These are phyloP conservation scores for Cyberlindnera xishuangbannaensis DNA, from an alignment of 805 yeast genomes.

Conservation along the genomic window DNA sequence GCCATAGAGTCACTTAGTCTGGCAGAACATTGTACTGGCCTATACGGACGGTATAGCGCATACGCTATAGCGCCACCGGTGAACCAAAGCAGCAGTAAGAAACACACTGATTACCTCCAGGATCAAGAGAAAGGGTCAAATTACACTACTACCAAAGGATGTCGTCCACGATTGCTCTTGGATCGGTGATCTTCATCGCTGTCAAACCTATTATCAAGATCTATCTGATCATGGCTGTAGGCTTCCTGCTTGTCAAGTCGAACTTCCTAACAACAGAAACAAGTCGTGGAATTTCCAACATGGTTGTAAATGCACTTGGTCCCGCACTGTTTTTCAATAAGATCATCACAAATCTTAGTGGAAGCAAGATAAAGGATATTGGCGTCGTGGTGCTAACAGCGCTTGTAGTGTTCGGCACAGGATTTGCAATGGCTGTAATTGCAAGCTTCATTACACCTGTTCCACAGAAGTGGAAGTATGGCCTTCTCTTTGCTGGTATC, in stretches of 20 bases:
- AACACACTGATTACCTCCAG: too few relatives aligned
- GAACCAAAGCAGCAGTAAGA: too few relatives aligned
- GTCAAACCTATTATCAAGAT: conserved; percentile 24
- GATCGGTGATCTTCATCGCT: conserved; percentile 21
- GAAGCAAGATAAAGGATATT: conserved; percentile 45
- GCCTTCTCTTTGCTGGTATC: conserved; percentile 41
- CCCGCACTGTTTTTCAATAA: conserved; percentile 52
- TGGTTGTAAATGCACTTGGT: conserved; percentile 45
- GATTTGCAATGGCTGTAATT: conserved; percentile 30
- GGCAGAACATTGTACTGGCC: too few relatives aligned
- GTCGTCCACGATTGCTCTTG: too few relatives aligned
- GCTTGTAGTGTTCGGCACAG: conserved; percentile 34
- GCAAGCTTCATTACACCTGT: conserved; percentile 34
- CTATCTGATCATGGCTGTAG: conserved; percentile 19
- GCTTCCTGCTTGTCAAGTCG: conserved; percentile 16
- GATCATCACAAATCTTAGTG: conserved; percentile 43
- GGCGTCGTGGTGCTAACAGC: conserved; percentile 35
- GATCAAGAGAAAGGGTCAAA: too few relatives aligned
- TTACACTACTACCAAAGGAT: too few relatives aligned
- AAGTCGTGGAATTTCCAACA: conserved; percentile 44
- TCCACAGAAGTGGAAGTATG: conserved; percentile 45
- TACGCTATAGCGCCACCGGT: too few relatives aligned
- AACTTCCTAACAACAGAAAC: conserved; percentile 44
- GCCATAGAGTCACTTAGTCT: too few relatives aligned
- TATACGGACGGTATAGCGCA: too few relatives aligned